Evolutionary conservation across 2,329 filamentous ascomycete species (phyloP), one percentile per base, ranked within the genome.

Genomic region (Podosphaera fusca): DNA sequence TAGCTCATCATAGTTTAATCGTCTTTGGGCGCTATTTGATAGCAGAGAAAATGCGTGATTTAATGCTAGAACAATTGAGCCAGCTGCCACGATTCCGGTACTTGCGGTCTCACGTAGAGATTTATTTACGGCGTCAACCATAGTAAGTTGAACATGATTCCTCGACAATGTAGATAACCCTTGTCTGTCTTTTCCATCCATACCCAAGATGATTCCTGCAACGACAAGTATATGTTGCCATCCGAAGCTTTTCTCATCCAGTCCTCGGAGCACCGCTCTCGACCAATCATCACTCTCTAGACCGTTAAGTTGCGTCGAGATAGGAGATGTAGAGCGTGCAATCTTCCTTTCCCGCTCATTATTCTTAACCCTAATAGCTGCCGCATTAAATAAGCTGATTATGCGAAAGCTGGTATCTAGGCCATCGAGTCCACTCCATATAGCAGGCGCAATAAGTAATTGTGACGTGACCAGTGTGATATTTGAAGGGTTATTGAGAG

Each of bases 221-320:
- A 86, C 73, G 0, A 82, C 70, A 10, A 85, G 69, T 30, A 80
- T 63, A 70, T 86, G 83, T 64, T 81, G 77, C 81, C 82, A 85
- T 67, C 81, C 71, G 79, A 68, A 79, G 63, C 80, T 77, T 75
- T 79, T 82, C 8, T 70, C 68, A 61, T 71, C 69, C 5, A 69
- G 63, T 8, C 69, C 69, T 55, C 66, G 67, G 9, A 70, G 60
- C n/a, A 70, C 67, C 45, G 69, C 68, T 58, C 62, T 67, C 30
- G 69, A 64, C 69, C 69, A 71, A 53, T 70, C 68, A 62, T 69
- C 68, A 56, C 64, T 63, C 4, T 58, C 65, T 74, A 77, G 69
- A 73, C 82, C 63, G 73, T 75, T 50, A 77, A 79, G 64, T 14
- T 35, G 50, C 33, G 12, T 33, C 14, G 33, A 35, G 9, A n/a